A percentile compares a stretch with the other conserved stretches of the same genome.
Evolutionary conservation across 306 rosid species (phyloP).

Genomic region (Quercus ilex): DNA sequence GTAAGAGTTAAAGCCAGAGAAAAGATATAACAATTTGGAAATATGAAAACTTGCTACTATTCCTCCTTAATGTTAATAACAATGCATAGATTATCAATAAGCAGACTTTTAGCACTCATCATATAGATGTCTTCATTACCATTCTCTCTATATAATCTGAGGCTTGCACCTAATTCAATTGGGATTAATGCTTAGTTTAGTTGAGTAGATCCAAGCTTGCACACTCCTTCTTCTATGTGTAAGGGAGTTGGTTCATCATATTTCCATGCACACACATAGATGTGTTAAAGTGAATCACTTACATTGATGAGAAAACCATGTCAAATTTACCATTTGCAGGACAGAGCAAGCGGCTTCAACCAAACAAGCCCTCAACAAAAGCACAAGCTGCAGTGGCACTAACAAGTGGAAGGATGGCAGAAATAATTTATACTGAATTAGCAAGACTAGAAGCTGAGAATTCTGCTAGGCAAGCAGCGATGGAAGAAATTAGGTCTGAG

Average conservation of each 20-base stretch:
- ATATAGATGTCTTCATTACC: not conserved
- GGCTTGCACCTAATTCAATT: not conserved
- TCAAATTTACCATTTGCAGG: constrained; percentile 50
- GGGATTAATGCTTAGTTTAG: not conserved
- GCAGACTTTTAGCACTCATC: not conserved
- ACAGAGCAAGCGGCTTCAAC: constrained; percentile 88
- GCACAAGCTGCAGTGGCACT: constrained; percentile 89
- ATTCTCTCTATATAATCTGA: not conserved
- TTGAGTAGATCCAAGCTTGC: not conserved
- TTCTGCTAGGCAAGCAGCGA: constrained; percentile 56
- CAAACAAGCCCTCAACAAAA: constrained; percentile 76
- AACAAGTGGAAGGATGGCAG: constrained; percentile 71
- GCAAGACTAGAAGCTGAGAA: constrained; percentile 64
- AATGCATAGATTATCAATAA: not conserved
- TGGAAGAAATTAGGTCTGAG: constrained; percentile 61
- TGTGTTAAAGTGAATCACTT: not conserved
- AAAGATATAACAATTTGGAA: not conserved
- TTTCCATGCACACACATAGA: not conserved
- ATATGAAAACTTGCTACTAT: not conserved
- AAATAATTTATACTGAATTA: constrained; percentile 55
- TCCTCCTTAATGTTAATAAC: not conserved
- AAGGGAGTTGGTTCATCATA: constrained; percentile 10
- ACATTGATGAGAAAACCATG: not conserved
- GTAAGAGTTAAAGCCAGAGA: not conserved
- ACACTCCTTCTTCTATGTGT: not conserved